phyloP scores from a whole-genome alignment of 805 yeast genomes.

The Ogataea angusta region DNA sequence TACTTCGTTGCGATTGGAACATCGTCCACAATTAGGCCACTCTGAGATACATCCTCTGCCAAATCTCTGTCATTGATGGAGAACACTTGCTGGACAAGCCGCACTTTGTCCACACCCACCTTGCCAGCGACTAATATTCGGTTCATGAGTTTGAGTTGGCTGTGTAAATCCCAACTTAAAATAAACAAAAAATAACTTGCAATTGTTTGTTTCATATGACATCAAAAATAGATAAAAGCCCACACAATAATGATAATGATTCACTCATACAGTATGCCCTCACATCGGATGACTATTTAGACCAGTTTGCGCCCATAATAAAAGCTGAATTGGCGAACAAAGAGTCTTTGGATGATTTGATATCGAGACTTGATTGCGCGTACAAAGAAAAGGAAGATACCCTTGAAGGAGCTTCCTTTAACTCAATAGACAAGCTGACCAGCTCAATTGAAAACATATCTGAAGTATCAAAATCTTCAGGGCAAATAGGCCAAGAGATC shows the following conservation, averaged over 20 bases:
- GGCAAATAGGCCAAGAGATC: constrained; percentile 53
- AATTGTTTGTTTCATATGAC: constrained; percentile 2
- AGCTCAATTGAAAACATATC: constrained; percentile 62
- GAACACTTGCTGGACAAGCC: constrained; percentile 19
- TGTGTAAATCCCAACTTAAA: constrained; percentile 2
- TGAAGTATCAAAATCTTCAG: constrained; percentile 55
- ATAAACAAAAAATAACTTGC: constrained; percentile 5
- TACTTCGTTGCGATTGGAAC: constrained; percentile 24
- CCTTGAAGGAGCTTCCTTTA: constrained; percentile 58
- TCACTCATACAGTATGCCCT: constrained; percentile 36
- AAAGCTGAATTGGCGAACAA: constrained; percentile 54
- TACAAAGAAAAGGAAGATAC: constrained; percentile 62
- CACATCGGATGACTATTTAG: constrained; percentile 66
- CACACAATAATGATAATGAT: constrained; percentile 13
- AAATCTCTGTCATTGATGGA: neutral
- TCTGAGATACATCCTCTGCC: neutral
- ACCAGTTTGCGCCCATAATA: constrained; percentile 74
- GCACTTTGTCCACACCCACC: constrained; percentile 39
- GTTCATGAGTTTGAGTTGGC: constrained; percentile 25
- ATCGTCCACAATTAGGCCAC: constrained; percentile 15
- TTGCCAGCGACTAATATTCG: constrained; percentile 46
- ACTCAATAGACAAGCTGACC: constrained; percentile 53
- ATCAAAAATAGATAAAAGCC: neutral
- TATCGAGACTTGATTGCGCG: constrained; percentile 52
- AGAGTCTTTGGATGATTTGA: constrained; percentile 53